A percentile compares a stretch with the other conserved stretches of the same genome.
phyloP scores from a whole-genome alignment of 768 basidiomycete species.

The Lactifluus subvellereus region DNA sequence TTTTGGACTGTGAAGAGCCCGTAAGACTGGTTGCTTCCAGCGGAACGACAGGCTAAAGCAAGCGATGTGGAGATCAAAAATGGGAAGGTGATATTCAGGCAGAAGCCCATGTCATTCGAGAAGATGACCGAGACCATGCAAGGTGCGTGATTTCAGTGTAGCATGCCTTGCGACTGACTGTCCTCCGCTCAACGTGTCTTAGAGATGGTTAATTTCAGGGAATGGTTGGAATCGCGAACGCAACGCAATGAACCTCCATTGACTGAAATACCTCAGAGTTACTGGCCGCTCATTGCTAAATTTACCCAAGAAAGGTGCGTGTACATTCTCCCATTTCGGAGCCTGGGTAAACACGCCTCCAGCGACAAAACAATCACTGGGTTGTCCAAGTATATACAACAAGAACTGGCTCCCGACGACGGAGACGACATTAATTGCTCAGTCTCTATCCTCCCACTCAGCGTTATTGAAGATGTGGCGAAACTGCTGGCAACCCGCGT shows the following conservation, averaged over 20 bases:
- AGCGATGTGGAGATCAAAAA: constrained; percentile 63
- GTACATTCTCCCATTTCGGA: not conserved
- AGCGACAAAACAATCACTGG: constrained; percentile 68
- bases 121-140: constrained; percentile 78
- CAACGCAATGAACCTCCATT: constrained; percentile 47
- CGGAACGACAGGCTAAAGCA: constrained; percentile 38
- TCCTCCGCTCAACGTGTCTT: not conserved
- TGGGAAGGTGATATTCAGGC: constrained; percentile 69
- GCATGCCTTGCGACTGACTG: not conserved
- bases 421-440: constrained; percentile 44
- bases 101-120: constrained; percentile 68
- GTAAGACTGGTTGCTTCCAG: constrained; percentile 26
- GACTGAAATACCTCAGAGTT: constrained; percentile 54
- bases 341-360: constrained; percentile 6
- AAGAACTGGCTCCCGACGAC: constrained; percentile 61
- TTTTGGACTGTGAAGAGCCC: not conserved
- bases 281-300: constrained; percentile 73
- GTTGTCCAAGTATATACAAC: constrained; percentile 64
- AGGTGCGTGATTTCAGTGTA: constrained; percentile 40
- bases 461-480: constrained; percentile 58
- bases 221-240: constrained; percentile 56
- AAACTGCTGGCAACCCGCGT: constrained; percentile 55
- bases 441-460: constrained; percentile 37
- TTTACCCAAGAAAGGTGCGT: constrained; percentile 79
- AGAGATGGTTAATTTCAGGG: constrained; percentile 77